Conservation (phyloP, 2,329 filamentous ascomycete genomes). For the Ophiostoma quercus region DNA sequence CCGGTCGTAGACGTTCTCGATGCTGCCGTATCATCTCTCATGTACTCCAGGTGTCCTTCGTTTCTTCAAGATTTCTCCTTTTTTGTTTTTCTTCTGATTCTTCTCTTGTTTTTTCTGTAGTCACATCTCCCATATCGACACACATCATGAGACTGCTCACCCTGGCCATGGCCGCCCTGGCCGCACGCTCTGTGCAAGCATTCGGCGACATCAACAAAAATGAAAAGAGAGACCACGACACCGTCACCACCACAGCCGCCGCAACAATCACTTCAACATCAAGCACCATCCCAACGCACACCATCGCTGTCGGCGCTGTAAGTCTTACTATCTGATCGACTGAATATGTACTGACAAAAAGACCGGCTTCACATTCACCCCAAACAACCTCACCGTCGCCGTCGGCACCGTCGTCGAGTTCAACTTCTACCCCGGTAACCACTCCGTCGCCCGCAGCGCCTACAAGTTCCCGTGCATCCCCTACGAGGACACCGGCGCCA, state of each 20-base stretch:
- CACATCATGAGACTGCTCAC: slow-evolving; percentile 2
- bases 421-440: slow-evolving; percentile 57
- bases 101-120: neutral
- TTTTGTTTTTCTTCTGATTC: neutral
- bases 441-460: slow-evolving; percentile 58
- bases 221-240: neutral
- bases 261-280: neutral
- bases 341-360: no score
- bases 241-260: neutral
- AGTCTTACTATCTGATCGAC: no score
- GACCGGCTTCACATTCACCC: slow-evolving; percentile 36
- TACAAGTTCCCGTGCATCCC: slow-evolving; percentile 59
- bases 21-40: neutral
- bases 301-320: slow-evolving; percentile 33
- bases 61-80: neutral
- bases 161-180: neutral
- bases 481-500: slow-evolving; percentile 48
- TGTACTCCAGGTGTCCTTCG: neutral
- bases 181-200: neutral
- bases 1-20: neutral
- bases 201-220: neutral
- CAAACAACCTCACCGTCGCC: slow-evolving; percentile 35
- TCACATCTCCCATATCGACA: neutral
- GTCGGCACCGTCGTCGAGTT: slow-evolving; percentile 52
- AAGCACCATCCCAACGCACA: slow-evolving; percentile 15